These are phyloP conservation scores for Pseudohyphozyma bogoriensis DNA, from an alignment of 768 basidiomycete species.

Conservation along the genomic window DNA sequence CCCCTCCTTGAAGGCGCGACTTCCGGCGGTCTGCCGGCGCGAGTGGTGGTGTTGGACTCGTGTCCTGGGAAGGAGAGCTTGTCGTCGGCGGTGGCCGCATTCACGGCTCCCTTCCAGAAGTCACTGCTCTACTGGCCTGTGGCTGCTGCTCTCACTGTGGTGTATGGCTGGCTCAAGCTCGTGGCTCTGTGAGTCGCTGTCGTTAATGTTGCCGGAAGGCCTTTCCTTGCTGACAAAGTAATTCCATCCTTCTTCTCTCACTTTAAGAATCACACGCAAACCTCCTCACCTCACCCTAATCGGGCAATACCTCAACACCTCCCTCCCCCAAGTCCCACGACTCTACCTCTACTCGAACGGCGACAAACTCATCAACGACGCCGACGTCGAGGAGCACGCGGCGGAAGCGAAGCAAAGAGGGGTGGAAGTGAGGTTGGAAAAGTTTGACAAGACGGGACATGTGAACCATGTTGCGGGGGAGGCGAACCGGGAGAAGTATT, in stretches of 20 bases:
- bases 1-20: not conserved
- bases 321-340: slow-evolving; percentile 16
- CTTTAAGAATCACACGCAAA: too few species aligned
- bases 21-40: slow-evolving; percentile 1
- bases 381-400: slow-evolving; percentile 28
- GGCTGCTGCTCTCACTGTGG: too few species aligned
- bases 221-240: too few species aligned
- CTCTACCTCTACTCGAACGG: slow-evolving; percentile 30
- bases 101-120: slow-evolving; percentile 25
- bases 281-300: too few species aligned
- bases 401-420: slow-evolving; percentile 3
- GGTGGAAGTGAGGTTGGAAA: slow-evolving; percentile 11
- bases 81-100: slow-evolving; percentile 7
- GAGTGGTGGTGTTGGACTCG: slow-evolving; percentile 28
- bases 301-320: slow-evolving; percentile 14
- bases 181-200: too few species aligned
- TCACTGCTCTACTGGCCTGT: too few species aligned
- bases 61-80: slow-evolving; percentile 25
- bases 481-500: slow-evolving; percentile 26
- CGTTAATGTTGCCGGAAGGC: too few species aligned
- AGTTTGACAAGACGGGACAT: slow-evolving; percentile 23
- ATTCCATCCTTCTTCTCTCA: too few species aligned
- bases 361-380: slow-evolving; percentile 24
- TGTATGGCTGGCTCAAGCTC: too few species aligned
- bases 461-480: slow-evolving; percentile 27